Percentiles rank a stretch among this genome's conserved stretches.
Conservation (phyloP, 495 filamentous ascomycete species). For the Clohesyomyces aquaticus region DNA sequence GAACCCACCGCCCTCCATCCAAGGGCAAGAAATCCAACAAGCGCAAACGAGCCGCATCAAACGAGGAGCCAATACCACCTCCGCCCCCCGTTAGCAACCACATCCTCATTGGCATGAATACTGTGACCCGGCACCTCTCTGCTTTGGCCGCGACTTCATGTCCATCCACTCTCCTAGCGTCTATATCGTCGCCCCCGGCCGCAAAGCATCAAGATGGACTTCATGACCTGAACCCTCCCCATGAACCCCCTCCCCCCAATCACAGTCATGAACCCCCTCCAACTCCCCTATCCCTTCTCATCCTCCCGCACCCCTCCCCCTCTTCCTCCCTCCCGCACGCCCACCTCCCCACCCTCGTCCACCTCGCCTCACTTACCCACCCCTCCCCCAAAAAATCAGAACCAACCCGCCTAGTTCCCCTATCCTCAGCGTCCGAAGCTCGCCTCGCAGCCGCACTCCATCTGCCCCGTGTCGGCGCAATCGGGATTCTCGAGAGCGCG, state of each 20-base stretch:
- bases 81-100: conserved; percentile 55
- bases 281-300: conserved; percentile 23
- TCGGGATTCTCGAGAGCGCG: conserved; percentile 57
- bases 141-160: conserved; percentile 38
- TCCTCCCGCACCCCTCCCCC: conserved; percentile 27
- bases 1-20: conserved; percentile 52
- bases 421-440: conserved; percentile 57
- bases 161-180: background rate
- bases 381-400: conserved; percentile 54
- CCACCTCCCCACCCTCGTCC: conserved; percentile 56
- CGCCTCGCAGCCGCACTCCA: conserved; percentile 56
- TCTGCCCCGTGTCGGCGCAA: conserved; percentile 61
- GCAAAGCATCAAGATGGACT: background rate
- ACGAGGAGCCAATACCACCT: conserved; percentile 42
- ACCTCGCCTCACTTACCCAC: conserved; percentile 52
- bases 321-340: conserved; percentile 58
- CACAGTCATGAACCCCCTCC: conserved; percentile 4
- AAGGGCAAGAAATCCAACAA: conserved; percentile 55
- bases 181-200: background rate
- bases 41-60: conserved; percentile 34
- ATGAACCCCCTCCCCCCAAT: too few relatives aligned
- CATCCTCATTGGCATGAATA: conserved; percentile 63
- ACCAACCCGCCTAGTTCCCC: conserved; percentile 58
- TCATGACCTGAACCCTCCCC: too few relatives aligned
- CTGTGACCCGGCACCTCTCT: conserved; percentile 60